A percentile compares a stretch with the other conserved stretches of the same genome.
Evolutionary conservation across 495 filamentous ascomycete genomes (phyloP).

Genomic region (Neurospora sp.): DNA sequence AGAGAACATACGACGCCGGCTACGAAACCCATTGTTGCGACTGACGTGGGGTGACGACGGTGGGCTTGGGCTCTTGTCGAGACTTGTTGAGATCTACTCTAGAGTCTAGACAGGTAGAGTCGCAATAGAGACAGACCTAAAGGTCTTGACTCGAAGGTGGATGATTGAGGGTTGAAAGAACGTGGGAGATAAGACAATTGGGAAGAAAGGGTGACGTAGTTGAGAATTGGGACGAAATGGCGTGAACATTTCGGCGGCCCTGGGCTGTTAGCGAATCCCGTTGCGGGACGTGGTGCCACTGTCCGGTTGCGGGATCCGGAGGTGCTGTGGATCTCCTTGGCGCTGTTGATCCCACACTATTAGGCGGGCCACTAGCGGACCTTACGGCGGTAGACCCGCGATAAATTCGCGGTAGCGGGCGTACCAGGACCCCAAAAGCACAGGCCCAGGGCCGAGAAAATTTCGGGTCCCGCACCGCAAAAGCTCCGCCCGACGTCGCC

Average conservation of each 20-base stretch:
- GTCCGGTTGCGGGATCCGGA: neutral
- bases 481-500: neutral
- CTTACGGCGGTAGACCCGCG: neutral
- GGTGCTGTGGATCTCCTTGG: neutral
- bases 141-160: neutral
- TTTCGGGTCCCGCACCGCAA: neutral
- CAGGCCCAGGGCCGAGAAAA: neutral
- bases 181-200: neutral
- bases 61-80: neutral
- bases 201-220: neutral
- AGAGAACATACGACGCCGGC: constrained; percentile 63
- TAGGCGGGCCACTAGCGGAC: neutral
- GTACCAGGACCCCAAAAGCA: neutral
- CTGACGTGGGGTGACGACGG: neutral
- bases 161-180: neutral
- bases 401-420: neutral
- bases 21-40: constrained; percentile 28
- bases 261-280: neutral
- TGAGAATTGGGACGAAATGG: neutral
- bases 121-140: neutral
- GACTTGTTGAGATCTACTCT: neutral
- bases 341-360: neutral
- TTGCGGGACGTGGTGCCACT: neutral
- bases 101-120: neutral
- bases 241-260: neutral